Evolutionary conservation across 129 eudicot species (phyloP).

Genomic region (Pseudognaphalium luteoalbum): DNA sequence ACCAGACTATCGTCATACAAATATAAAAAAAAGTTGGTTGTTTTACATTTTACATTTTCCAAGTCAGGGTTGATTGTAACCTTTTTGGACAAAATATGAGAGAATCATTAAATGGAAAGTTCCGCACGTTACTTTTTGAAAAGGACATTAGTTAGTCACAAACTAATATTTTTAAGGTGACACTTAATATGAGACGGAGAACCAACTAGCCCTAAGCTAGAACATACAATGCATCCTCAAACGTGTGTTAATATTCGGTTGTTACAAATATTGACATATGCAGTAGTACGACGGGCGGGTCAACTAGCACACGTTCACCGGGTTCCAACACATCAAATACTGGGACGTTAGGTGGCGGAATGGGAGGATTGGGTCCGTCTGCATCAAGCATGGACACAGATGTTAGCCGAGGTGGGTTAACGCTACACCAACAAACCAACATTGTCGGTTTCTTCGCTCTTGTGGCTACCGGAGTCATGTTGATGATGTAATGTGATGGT

Average conservation of each 20-base stretch:
- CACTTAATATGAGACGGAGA: neutral
- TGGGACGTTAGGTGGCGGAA: constrained; percentile 32
- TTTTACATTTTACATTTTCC: too few species aligned
- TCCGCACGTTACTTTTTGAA: too few species aligned
- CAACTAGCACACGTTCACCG: constrained; percentile 26
- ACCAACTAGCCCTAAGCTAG: neutral
- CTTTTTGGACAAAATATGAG: too few species aligned
- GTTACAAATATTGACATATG: neutral
- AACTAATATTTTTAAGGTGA: neutral
- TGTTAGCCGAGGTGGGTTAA: constrained; percentile 29
- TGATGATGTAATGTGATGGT: constrained; percentile 14
- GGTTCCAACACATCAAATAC: constrained; percentile 36
- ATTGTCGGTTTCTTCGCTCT: constrained; percentile 8
- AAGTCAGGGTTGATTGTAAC: too few species aligned
- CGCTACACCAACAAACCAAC: constrained; percentile 15
- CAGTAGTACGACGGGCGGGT: constrained; percentile 28
- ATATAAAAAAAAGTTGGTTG: too few species aligned
- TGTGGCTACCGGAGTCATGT: neutral
- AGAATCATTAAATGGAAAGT: too few species aligned
- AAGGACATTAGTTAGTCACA: neutral
- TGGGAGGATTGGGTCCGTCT: constrained; percentile 39
- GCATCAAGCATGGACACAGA: constrained; percentile 41
- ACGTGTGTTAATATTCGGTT: neutral
- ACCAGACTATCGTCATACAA: too few species aligned
- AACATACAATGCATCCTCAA: too few species aligned